Percentiles rank a stretch among this genome's conserved stretches.
Evolutionary conservation across 2,329 filamentous ascomycete species (phyloP).

Genomic region (Periconia macrospinosa): DNA sequence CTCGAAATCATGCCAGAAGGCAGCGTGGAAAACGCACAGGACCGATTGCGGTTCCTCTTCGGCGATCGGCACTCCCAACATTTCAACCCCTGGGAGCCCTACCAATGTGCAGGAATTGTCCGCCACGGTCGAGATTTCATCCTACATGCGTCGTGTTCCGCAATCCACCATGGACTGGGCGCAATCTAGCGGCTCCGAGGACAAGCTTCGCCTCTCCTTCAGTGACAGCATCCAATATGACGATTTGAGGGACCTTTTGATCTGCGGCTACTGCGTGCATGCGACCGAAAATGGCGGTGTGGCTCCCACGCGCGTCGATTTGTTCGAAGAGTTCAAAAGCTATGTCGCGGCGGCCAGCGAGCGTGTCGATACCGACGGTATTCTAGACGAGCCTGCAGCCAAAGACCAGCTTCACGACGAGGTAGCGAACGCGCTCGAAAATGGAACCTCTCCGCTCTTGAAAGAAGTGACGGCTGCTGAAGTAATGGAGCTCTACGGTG

Average conservation of each 20-base stretch:
- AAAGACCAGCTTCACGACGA: background rate
- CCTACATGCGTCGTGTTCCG: background rate
- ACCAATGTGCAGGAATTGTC: background rate
- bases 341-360: background rate
- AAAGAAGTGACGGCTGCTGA: background rate
- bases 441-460: background rate
- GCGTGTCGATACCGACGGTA: background rate
- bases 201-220: background rate
- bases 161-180: background rate
- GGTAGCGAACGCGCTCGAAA: background rate
- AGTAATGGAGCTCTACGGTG: background rate
- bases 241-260: background rate
- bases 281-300: background rate
- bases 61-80: slow-evolving; percentile 27
- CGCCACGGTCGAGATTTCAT: background rate
- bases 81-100: slow-evolving; percentile 22
- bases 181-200: background rate
- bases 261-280: background rate
- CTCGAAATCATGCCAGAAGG: slow-evolving; percentile 55
- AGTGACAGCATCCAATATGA: background rate
- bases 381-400: background rate
- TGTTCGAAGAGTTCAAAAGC: background rate
- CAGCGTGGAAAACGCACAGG: slow-evolving; percentile 56
- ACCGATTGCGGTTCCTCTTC: slow-evolving; percentile 44
- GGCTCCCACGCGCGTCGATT: background rate